Evolutionary conservation across 768 basidiomycete species (phyloP), one percentile per base, ranked within the genome.

Genomic region (Tremella fuciformis): DNA sequence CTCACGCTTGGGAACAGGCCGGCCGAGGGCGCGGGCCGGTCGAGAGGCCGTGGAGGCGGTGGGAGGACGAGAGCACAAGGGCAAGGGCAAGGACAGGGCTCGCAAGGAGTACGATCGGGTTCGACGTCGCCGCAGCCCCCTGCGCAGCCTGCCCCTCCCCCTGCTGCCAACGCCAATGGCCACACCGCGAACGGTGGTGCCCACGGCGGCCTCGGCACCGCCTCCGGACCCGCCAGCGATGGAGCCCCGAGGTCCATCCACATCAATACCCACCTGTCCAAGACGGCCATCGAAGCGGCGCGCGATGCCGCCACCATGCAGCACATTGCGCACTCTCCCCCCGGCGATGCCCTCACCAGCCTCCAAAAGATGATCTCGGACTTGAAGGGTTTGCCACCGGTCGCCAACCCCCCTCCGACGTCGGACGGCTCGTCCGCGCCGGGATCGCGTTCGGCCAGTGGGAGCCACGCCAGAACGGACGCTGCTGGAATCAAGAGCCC

Each of bases 361-460:
- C 84, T 97, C 53, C 91, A 97, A 73, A 85, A 89, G 57, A 87
- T 96, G 76, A 97, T 97, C 66, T 88, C 88, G 56, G 92, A 97
- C 77, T 81, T 96, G 63, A 94, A 91, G 82, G 86, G 87, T 16
- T 83, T 89, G 2, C 86, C 89, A 53, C 16, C 50, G 50, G 21
- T 26, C 37, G 7, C 37, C n/a, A 48, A 22, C 22, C 13, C 53
- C 53, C 16, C 55, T 13, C 62, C 54, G 22, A 15, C n/a, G 6
- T 46, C 42, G 22, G n/a, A 22, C n/a, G 40, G 50, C 51, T 18
- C 46, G 50, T 55, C 60, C 66, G n/a, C 62, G 3, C 25, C 49
- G 11, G 66, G 60, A 2, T 67, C 68, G 3, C 39, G 66, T 34
- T 65, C 66, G 1, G 60, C 54, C 16, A 71, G 61, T 47, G 61